A percentile compares a stretch with the other conserved stretches of the same genome.
These are phyloP conservation scores for Mycena galericulata DNA, from an alignment of 768 basidiomycete species.

Conservation along the genomic window DNA sequence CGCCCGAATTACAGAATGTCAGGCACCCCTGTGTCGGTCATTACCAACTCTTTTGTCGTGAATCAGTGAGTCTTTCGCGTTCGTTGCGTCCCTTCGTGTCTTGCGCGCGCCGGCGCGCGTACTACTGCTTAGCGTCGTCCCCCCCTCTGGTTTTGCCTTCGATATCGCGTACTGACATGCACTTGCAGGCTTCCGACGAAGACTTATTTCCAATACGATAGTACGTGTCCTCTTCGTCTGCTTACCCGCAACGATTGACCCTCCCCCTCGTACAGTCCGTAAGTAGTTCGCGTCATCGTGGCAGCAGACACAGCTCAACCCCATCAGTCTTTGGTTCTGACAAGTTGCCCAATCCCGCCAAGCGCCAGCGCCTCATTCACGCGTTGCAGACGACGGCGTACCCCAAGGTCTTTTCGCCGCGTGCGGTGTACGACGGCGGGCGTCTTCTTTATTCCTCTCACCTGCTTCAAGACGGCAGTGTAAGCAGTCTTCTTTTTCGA, in stretches of 20 bases:
- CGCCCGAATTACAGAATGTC: background rate
- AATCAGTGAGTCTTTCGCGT: conserved; percentile 4
- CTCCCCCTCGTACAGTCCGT: conserved; percentile 9
- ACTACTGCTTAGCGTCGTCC: too few species aligned
- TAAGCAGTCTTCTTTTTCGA: conserved; percentile 25
- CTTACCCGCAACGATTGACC: background rate
- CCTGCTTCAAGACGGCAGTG: background rate
- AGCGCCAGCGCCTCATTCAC: conserved; percentile 32
- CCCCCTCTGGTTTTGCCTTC: too few species aligned
- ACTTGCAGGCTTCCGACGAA: conserved; percentile 27
- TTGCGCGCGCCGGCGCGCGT: background rate
- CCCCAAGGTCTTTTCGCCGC: conserved; percentile 41
- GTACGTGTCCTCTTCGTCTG: conserved; percentile 11
- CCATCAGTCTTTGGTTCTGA: conserved; percentile 13
- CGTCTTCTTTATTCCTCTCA: conserved; percentile 35
- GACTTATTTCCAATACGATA: conserved; percentile 31
- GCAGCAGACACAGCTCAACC: background rate
- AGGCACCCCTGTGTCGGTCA: conserved; percentile 5
- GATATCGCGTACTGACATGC: background rate
- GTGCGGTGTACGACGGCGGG: conserved; percentile 47
- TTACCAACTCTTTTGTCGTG: conserved; percentile 29
- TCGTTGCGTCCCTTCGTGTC: background rate
- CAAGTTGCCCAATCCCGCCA: background rate
- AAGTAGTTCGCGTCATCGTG: background rate
- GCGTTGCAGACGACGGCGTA: conserved; percentile 42